Evolutionary conservation across 345 rosid genomes (phyloP).

Genomic region (Isatis tinctoria): DNA sequence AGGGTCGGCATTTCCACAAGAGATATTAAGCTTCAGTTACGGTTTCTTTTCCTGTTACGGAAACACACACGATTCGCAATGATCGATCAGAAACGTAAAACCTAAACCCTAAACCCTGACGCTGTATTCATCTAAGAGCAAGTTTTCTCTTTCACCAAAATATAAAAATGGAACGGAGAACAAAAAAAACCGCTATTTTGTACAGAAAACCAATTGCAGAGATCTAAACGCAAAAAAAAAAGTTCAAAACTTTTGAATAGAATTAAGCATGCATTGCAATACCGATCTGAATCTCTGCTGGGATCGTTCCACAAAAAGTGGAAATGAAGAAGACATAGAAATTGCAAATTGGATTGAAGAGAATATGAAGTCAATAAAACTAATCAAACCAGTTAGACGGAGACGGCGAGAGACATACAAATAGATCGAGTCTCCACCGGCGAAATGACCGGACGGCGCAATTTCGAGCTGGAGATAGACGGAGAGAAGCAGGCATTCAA

Average conservation of each 20-base stretch:
- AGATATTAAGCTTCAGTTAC: neutral
- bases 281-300: neutral
- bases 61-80: neutral
- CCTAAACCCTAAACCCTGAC: neutral
- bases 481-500: neutral
- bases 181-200: neutral
- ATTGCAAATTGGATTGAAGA: neutral
- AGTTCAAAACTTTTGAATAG: neutral
- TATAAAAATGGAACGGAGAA: too few relatives aligned
- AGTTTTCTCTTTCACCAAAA: neutral
- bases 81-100: neutral
- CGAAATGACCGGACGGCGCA: conserved; percentile 6
- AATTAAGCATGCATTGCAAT: neutral
- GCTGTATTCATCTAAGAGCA: neutral
- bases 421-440: neutral
- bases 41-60: neutral
- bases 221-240: neutral
- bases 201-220: neutral
- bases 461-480: neutral
- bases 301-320: neutral
- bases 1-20: conserved; percentile 64
- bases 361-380: neutral
- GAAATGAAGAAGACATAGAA: neutral
- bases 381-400: neutral
- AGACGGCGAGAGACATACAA: neutral